Conservation (phyloP, 768 basidiomycete genomes). For the Rhodotorula diobovata region DNA sequence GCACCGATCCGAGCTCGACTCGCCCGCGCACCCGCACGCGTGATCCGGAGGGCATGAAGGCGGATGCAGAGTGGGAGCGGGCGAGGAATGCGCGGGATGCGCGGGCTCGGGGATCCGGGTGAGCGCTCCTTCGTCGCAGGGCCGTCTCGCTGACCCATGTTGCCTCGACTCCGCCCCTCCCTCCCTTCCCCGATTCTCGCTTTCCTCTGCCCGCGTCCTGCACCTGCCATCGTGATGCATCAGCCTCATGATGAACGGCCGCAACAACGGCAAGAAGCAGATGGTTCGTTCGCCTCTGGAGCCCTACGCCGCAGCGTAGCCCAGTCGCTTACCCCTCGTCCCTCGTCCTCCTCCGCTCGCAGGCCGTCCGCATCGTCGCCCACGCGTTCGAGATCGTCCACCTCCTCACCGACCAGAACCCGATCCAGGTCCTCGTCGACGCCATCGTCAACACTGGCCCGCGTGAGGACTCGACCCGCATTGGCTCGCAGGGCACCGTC, state of each 20-base stretch:
- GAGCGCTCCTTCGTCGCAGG: neutral
- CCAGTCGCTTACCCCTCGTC: neutral
- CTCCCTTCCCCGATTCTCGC: neutral
- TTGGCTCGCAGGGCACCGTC: slow-evolving; percentile 98
- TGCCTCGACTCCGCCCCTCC: neutral
- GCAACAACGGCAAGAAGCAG: slow-evolving; percentile 99
- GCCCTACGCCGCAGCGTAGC: neutral
- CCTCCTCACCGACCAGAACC: slow-evolving; percentile 99
- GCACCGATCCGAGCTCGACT: neutral
- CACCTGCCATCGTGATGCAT: neutral
- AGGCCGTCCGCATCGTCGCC: slow-evolving; percentile 93
- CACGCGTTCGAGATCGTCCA: slow-evolving; percentile 99
- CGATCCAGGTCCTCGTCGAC: slow-evolving; percentile 96
- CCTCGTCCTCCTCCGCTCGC: neutral
- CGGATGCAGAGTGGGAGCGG: neutral
- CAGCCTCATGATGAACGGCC: slow-evolving; percentile 99
- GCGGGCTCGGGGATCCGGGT: neutral
- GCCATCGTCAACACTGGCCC: slow-evolving; percentile 99
- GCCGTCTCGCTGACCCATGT: neutral
- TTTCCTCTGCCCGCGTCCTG: neutral
- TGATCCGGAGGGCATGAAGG: neutral
- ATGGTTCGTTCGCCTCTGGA: slow-evolving; percentile 48
- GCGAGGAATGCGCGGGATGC: too few relatives aligned
- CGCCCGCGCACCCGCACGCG: too few relatives aligned
- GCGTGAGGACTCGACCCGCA: slow-evolving; percentile 98